Evolutionary conservation across 2,329 filamentous ascomycete species (phyloP).

Genomic region (Dactylellina parvicollis): DNA sequence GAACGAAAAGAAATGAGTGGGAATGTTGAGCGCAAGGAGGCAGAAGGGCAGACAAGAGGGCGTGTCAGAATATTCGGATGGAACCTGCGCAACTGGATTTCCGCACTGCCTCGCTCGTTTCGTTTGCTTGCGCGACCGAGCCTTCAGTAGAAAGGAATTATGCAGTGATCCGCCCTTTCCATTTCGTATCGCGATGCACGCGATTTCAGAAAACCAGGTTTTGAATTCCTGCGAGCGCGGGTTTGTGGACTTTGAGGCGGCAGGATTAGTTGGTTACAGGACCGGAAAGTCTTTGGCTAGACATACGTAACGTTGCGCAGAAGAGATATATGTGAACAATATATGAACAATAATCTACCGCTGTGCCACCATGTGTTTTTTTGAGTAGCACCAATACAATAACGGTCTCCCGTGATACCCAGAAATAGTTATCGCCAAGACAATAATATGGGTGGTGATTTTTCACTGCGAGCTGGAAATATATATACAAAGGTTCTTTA

Average conservation of each 20-base stretch:
- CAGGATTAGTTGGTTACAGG: neutral
- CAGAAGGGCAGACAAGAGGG: neutral
- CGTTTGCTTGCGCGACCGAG: neutral
- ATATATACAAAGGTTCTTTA: conserved; percentile 13
- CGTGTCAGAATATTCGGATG: neutral
- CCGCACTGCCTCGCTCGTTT: neutral
- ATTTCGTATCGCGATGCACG: conserved; percentile 17
- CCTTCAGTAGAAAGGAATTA: neutral
- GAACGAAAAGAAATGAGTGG: neutral
- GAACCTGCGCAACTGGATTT: neutral
- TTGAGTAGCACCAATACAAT: conserved; percentile 16
- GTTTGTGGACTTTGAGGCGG: neutral
- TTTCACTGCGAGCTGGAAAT: too few relatives aligned
- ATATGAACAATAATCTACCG: too few relatives aligned
- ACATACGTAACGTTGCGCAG: conserved; percentile 15
- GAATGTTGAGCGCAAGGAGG: too few relatives aligned
- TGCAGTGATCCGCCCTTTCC: conserved; percentile 27
- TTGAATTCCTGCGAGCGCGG: neutral
- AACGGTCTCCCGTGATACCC: conserved; percentile 20
- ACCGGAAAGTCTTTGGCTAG: neutral
- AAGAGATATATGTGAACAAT: too few relatives aligned
- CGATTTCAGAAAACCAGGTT: neutral
- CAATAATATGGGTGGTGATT: conserved; percentile 19
- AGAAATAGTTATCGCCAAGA: too few relatives aligned
- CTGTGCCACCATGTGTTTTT: conserved; percentile 22